Base-by-base conservation (phyloP, 75 land plant species). In the Pinus albicaulis region DNA sequence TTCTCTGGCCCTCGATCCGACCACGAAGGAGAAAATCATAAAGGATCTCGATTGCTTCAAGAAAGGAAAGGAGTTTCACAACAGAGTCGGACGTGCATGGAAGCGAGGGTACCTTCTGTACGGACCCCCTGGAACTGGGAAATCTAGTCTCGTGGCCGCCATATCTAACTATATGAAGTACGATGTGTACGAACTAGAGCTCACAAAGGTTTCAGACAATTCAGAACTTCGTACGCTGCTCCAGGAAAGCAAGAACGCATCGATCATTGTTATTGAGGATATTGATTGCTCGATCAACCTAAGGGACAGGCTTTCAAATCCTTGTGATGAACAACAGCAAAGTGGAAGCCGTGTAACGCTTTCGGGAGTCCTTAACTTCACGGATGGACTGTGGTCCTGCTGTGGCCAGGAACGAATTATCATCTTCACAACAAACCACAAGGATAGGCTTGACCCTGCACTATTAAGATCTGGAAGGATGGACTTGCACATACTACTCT, bases 141-240 rank as follows among this genome's bases (percentile, higher is more conserved):
- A 91, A 59, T 88, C 88, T n/a, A 85, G 84, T 55, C 76, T 91
- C 85, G 80, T 91, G 53, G 88, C 85, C 11, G 93, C 93, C 76
- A 91, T 91, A 71, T 81, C 90, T 17, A 91, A 91, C 57, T 78
- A 79, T 77, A 73, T 87, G 36, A 82, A 81, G 59, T 88, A 83
- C 53, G 88, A 86, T 60, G 75, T 90, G 14, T 90, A 87, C 70
- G 90, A 90, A 31, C 79, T 90, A 44, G 86, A 87, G 66, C 79
- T 90, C 38, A 80, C 76, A 15, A 76, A 81, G 55, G 81, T 90
- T 8, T 56, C 26, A 6, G 55, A 65, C 79, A 82, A 88, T 56
- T 75, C 82, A 0, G 81, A 79, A 20, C 80, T 88, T 14, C 72
- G 83, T 23, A 28, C 31, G 26, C 64, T 84, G 77, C 59, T 88